Conservation (phyloP, 163 green algal genomes). For the Chlamydomonas reinhardtii region DNA sequence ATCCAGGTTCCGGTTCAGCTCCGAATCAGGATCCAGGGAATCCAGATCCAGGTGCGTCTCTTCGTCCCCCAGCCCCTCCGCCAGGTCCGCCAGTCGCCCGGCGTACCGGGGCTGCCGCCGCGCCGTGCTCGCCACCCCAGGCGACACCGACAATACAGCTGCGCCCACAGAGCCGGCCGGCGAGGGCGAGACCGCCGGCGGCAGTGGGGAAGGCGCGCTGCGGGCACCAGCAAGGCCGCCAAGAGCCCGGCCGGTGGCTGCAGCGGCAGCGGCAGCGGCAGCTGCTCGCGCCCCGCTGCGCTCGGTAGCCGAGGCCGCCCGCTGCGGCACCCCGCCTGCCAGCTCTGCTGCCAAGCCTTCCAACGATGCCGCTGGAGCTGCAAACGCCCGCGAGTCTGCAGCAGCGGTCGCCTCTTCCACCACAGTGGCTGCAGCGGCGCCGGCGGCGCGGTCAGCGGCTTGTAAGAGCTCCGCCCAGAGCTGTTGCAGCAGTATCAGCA, state of each 20-base stretch:
- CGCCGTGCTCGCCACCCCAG: not conserved
- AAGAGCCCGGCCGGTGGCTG: too few species aligned
- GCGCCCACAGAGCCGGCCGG: not conserved
- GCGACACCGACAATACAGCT: not conserved
- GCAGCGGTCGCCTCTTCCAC: too few species aligned
- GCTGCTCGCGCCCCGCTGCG: too few species aligned
- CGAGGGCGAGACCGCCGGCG: not conserved
- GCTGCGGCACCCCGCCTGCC: not conserved
- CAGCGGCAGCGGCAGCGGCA: too few species aligned
- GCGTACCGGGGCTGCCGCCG: slow-evolving; percentile 10
- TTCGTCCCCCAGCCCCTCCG: slow-evolving; percentile 6
- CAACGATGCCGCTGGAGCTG: too few species aligned
- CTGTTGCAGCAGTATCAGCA: slow-evolving; percentile 50
- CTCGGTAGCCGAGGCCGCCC: too few species aligned
- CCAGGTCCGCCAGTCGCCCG: slow-evolving; percentile 32
- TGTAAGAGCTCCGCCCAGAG: slow-evolving; percentile 4
- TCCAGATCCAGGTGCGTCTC: slow-evolving; percentile 2
- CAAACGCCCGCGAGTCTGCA: too few species aligned
- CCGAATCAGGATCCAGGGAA: not conserved
- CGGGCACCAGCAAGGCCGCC: too few species aligned
- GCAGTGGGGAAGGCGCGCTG: not conserved
- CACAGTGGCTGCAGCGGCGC: too few species aligned
- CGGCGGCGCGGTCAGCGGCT: slow-evolving; percentile 2
- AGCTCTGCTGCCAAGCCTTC: too few species aligned
- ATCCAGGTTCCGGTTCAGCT: not conserved